Evolutionary conservation across 225 moss, liverwort and hornwort genomes (phyloP).

Genomic region (Antitrichia curtipendula): DNA sequence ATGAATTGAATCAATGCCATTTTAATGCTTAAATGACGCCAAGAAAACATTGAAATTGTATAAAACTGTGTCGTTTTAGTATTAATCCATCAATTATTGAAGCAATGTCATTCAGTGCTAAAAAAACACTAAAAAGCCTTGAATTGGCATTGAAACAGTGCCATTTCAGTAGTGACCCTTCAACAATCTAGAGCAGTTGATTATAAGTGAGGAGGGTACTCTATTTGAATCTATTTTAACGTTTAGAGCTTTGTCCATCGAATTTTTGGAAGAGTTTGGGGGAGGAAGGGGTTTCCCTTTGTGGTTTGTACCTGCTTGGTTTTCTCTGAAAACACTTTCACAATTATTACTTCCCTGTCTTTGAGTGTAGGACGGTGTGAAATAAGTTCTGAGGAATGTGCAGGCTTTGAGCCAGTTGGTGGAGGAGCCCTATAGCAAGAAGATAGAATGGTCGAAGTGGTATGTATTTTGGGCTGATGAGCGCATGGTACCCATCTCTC

Average conservation of each 20-base stretch:
- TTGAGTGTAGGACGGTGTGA: neutral
- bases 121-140: neutral
- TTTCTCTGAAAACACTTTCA: neutral
- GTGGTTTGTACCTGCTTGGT: neutral
- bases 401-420: constrained; percentile 36
- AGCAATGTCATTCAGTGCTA: neutral
- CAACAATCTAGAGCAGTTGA: neutral
- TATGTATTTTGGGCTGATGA: constrained; percentile 94
- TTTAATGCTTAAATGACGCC: neutral
- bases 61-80: neutral
- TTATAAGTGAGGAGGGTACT: neutral
- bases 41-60: neutral
- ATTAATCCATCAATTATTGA: neutral
- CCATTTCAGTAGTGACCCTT: neutral
- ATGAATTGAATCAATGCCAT: neutral
- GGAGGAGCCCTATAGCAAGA: constrained; percentile 52
- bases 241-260: neutral
- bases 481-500: constrained; percentile 81
- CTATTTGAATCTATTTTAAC: neutral
- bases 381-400: neutral
- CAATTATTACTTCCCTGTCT: neutral
- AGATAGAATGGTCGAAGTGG: constrained; percentile 71
- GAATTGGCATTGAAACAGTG: neutral
- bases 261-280: neutral
- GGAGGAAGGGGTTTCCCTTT: too few relatives aligned